Evolutionary conservation across 2,329 filamentous ascomycete species (phyloP).

Genomic region (Shiraia sp.): DNA sequence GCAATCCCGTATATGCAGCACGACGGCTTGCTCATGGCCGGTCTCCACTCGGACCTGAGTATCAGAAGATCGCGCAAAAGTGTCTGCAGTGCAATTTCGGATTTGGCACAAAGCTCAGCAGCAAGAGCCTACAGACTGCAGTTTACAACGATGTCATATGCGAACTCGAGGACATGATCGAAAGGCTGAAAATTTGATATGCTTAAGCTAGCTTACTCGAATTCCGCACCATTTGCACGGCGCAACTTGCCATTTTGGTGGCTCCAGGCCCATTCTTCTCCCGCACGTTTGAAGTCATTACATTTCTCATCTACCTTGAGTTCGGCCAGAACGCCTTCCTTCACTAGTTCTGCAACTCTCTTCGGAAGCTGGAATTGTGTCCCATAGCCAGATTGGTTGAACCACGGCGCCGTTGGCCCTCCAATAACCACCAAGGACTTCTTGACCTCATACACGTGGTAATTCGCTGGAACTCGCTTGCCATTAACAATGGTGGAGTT

Average conservation of each 20-base stretch:
- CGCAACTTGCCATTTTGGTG: neutral
- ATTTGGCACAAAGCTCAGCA: constrained; percentile 22
- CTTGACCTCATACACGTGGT: constrained; percentile 54
- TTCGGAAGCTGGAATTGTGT: constrained; percentile 33
- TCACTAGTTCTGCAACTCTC: neutral
- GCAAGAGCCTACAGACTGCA: constrained; percentile 24
- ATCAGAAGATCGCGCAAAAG: constrained; percentile 20
- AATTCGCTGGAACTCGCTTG: constrained; percentile 50
- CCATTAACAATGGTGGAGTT: constrained; percentile 36
- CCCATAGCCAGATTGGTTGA: constrained; percentile 56
- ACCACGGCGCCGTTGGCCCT: constrained; percentile 56
- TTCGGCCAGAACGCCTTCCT: neutral
- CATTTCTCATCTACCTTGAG: neutral
- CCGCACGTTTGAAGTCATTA: neutral
- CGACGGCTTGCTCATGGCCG: constrained; percentile 19
- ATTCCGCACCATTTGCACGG: too few species aligned
- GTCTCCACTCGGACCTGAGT: constrained; percentile 17
- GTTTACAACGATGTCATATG: constrained; percentile 30
- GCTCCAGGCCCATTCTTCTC: neutral
- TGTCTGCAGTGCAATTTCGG: constrained; percentile 24
- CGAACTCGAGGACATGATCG: constrained; percentile 16
- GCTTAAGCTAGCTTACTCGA: too few species aligned
- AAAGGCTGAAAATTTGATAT: constrained; percentile 4
- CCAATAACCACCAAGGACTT: constrained; percentile 46
- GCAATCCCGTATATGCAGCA: constrained; percentile 23